Evolutionary conservation across 2,329 filamentous ascomycete genomes (phyloP), one percentile per base, ranked within the genome.

Genomic region (Fusarium solani-melongenae): DNA sequence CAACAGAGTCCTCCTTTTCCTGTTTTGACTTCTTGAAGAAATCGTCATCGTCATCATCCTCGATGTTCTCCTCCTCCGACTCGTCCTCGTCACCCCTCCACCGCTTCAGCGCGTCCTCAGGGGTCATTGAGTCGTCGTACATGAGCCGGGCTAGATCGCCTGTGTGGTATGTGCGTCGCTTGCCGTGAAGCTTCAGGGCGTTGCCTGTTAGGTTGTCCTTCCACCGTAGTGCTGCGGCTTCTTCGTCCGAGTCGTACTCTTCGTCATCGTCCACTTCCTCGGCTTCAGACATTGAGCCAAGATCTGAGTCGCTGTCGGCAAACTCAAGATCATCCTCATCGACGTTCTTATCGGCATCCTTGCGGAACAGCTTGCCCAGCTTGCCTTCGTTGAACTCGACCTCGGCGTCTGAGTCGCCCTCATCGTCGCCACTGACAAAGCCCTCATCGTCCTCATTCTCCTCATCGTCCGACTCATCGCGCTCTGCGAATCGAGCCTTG

Each of bases 291-390:
- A 98, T 83, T 5, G 96, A 98, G 8, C 96, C 96, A 6, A 99
- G 88, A 80, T 99, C 97, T 0, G 96, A 99, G 82, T 99, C 97
- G 79, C 94, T 98, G 79, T 99, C 96, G 15, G 96, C 96, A 84
- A 98, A 99, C 2, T 92, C 94, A 66, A 98, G 78, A 63, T 98
- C 94, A 33, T 91, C 93, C 27, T 91, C 89, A 12, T 86, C 86
- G 24, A 80, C 87, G 39, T 88, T 85, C 61, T 86, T 85, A 36
- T 89, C 88, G 17, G 81, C 79, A 8, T 86, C 83, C 64, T 87
- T 87, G 61, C 86, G 85, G 80, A 92, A 92, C 79, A 91, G 85
- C 71, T 87, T 91, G 72, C 90, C 90, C 9, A 92, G 81, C 72
- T 88, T 91, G 53, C 85, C 83, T 69, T 91, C 89, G 53, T 87